Evolutionary conservation across 1,284 basidiomycete genomes (phyloP), one percentile per base, ranked within the genome.

Genomic region (Ceratobasidium sp.): DNA sequence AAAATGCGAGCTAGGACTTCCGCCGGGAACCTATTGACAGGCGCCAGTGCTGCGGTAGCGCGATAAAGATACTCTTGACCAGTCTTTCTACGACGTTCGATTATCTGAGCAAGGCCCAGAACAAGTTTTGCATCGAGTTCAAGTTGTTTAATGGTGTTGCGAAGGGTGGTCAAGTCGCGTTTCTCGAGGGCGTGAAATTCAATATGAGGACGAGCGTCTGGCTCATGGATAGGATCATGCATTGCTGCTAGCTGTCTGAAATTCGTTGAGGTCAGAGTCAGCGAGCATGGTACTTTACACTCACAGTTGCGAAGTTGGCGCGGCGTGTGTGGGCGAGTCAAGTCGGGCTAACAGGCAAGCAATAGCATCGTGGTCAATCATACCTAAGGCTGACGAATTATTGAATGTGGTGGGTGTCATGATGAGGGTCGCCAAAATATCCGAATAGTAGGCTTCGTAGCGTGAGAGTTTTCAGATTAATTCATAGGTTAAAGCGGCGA

Each of bases 1-100:
- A 69, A 58, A 32, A 57, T 69, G 22, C 42, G 45, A 25, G 54
- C 56, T 15, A 69, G 54, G 20, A 58, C 53, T 52, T 69, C 67
- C 15, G 56, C 34, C 10, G 67, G 67, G 54, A 69, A 29, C 20
- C 56, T 27, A 29, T 69, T 69, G 32, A 69, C 50, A 31, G 67
- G 67, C 22, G 67, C 67, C 22, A 69, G 32, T 20, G 55, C 54
- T 27, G 60, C 60, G 10, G 34, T 29, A 32, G 60, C 60, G 3
- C 29, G 45, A 27, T 64, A 15, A 42, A 50, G 42, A 27, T 34
- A 64, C 17, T n/a, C n/a, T 31, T 17, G 45, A 10, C 29, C 60
- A 5, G 13, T 25, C 10, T 53, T 27, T 35, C 34, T 64, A 20
- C 60, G 60, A 20, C 29, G 15, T 42, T 52, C 45, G 25, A 64